phyloP scores from a whole-genome alignment of 1,284 basidiomycete species.

The Schizophyllum amplum region DNA sequence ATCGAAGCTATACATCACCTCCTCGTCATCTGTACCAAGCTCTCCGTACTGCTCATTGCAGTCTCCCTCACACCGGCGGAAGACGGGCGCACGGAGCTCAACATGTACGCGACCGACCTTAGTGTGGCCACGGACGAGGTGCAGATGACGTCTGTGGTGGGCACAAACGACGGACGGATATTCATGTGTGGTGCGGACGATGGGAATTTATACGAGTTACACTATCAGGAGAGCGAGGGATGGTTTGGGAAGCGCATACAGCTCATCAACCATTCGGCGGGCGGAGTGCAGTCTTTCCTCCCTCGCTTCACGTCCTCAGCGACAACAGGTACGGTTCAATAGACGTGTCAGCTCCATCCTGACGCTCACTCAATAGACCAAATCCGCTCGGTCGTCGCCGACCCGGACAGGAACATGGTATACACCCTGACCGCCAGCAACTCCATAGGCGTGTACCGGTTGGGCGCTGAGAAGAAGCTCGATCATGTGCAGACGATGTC shows the following conservation, averaged over 20 bases:
- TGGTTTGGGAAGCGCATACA: slow-evolving; percentile 89
- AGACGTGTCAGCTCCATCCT: not conserved
- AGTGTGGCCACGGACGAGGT: slow-evolving; percentile 63
- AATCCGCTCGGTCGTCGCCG: slow-evolving; percentile 59
- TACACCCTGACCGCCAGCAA: slow-evolving; percentile 70
- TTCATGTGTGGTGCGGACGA: slow-evolving; percentile 87
- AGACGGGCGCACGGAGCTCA: slow-evolving; percentile 59
- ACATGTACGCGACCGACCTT: slow-evolving; percentile 89
- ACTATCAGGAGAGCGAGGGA: slow-evolving; percentile 86
- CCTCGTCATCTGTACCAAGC: slow-evolving; percentile 85
- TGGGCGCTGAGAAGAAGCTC: slow-evolving; percentile 52
- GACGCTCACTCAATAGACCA: slow-evolving; percentile 40
- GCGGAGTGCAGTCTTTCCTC: slow-evolving; percentile 66
- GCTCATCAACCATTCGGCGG: slow-evolving; percentile 74
- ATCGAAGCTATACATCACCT: slow-evolving; percentile 89
- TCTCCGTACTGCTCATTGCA: slow-evolving; percentile 82
- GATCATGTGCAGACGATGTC: slow-evolving; percentile 62
- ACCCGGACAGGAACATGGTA: slow-evolving; percentile 58
- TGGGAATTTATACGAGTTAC: slow-evolving; percentile 87
- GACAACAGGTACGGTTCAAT: slow-evolving; percentile 42
- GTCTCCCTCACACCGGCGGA: slow-evolving; percentile 43
- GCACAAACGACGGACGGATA: slow-evolving; percentile 78
- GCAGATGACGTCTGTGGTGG: slow-evolving; percentile 78
- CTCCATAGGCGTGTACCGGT: slow-evolving; percentile 60
- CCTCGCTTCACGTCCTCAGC: slow-evolving; percentile 54